Base-by-base conservation (phyloP, 129 eudicot genomes). In the Arctium lappa region DNA sequence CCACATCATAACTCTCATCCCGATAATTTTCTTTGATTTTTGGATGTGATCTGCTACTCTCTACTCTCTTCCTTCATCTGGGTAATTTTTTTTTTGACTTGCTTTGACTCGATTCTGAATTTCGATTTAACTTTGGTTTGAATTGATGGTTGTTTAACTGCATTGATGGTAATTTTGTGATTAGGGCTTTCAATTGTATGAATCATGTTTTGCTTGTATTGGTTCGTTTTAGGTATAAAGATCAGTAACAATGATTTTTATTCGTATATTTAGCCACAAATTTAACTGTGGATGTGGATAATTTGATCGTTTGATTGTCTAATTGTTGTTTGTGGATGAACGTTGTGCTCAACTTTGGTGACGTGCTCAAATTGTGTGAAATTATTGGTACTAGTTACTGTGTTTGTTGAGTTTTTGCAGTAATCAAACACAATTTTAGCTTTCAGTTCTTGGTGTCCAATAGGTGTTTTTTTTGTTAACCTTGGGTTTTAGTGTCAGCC, bases 151-250 rank as follows among this genome's bases (percentile, higher is more conserved):
- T 32, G 7, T 72, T 81, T 38, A 22, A 22, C 33, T 66, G 31
- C 36, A 18, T 75, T 42, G 69, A 44, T 63, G 40, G 79, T 56
- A 39, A 56, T 62, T 81, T 75, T 22, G 50, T 44, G 50, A 65
- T 34, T 82, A 82, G 76, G 85, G 80, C 48, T 74, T 82, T 66
- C 66, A 82, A 33, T 82, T 66, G n/a, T 18, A 38, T 44, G 79
- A 73, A 72, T 37, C 73, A 56, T 72, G 62, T 37, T 3, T 22
- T 56, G 73, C 18, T 36, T 72, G 73, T 73, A 62, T 6, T 0
- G 46, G 48, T 71, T 48, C 50, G 38, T 44, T 46, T 80, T 48
- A 71, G 77, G 70, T 56, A 46, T 48, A 34, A 44, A 31, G 22
- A 27, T 31, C 46, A 34, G 50, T n/a, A 18, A 48, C 39, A 16